A percentile compares a stretch with the other conserved stretches of the same genome.
Conservation (phyloP, 2,329 filamentous ascomycete species). For the Fusarium armeniacum region DNA sequence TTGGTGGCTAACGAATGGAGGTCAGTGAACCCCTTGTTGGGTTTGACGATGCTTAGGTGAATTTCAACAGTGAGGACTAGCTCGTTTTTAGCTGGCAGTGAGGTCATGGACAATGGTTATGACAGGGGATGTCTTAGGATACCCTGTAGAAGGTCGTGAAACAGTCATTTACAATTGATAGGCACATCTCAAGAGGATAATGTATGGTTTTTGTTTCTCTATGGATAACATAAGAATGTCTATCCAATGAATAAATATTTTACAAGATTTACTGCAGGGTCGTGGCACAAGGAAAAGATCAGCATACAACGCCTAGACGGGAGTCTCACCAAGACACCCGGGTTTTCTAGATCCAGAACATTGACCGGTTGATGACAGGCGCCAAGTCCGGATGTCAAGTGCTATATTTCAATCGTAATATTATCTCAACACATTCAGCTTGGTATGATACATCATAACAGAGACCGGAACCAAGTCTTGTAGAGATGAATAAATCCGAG, state of each 20-base stretch:
- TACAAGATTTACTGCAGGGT: slow-evolving; percentile 18
- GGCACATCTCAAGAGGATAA: neutral
- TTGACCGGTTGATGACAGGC: neutral
- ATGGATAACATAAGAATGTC: neutral
- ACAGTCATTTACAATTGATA: neutral
- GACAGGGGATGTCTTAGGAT: slow-evolving; percentile 18
- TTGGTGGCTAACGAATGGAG: slow-evolving; percentile 23
- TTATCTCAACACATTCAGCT: neutral
- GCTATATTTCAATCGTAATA: neutral
- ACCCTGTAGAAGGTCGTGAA: slow-evolving; percentile 25
- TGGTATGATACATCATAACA: neutral
- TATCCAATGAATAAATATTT: neutral
- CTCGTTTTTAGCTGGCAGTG: slow-evolving; percentile 40
- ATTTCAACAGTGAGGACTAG: slow-evolving; percentile 30
- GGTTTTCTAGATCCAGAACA: neutral
- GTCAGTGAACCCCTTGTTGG: slow-evolving; percentile 22
- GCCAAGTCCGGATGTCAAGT: neutral
- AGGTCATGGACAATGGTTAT: slow-evolving; percentile 37
- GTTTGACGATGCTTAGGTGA: slow-evolving; percentile 34
- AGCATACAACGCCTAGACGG: slow-evolving; percentile 3
- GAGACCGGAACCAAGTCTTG: neutral
- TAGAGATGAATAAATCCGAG: neutral
- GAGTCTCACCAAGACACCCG: neutral
- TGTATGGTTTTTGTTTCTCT: neutral
- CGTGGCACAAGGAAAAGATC: slow-evolving; percentile 16